phyloP scores from a whole-genome alignment of 345 rosid species.

The Eucalyptus paniculata region DNA sequence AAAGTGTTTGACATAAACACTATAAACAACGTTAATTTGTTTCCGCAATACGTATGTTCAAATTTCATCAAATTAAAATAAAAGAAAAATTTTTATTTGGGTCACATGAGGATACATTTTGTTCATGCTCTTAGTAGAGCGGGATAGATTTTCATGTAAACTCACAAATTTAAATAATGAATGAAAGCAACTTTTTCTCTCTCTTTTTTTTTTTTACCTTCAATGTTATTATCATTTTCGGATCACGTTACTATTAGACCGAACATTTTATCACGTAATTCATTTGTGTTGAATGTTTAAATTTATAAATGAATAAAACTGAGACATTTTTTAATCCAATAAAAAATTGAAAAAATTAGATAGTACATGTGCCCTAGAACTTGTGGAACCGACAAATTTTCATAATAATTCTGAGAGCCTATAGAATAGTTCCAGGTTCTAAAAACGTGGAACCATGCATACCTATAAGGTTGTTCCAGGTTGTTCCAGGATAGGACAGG shows the following conservation, averaged over 20 bases:
- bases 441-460: background rate
- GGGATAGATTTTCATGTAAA: background rate
- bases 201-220: accelerated
- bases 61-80: background rate
- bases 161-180: background rate
- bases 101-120: background rate
- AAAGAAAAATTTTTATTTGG: background rate
- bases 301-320: background rate
- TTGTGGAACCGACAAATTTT: background rate
- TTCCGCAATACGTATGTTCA: background rate
- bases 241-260: background rate
- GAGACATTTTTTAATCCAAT: background rate
- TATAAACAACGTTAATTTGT: background rate
- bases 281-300: background rate
- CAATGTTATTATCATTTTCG: background rate
- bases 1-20: background rate
- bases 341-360: background rate
- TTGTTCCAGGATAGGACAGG: background rate
- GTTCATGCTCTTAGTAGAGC: background rate
- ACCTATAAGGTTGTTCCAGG: background rate
- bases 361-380: background rate
- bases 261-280: background rate
- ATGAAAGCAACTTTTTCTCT: background rate
- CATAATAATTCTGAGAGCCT: background rate
- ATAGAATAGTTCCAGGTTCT: background rate